Conservation (phyloP, 2,329 filamentous ascomycete genomes). For the Diaporthe sp. region DNA sequence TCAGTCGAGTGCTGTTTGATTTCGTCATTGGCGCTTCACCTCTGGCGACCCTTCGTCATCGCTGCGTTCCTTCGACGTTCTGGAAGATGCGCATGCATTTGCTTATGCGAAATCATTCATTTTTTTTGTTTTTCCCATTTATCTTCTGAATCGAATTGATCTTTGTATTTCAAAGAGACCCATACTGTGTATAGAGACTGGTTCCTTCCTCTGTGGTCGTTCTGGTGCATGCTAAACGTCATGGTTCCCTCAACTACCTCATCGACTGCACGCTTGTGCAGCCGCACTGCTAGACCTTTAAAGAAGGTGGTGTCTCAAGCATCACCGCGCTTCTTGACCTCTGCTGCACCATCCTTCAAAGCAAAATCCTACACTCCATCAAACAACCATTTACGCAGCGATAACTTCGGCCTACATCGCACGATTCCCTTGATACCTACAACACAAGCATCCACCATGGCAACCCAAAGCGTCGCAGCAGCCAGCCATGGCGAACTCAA, state of each 20-base stretch:
- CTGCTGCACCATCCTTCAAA: neutral
- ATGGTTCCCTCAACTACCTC: conserved; percentile 30
- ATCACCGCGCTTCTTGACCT: neutral
- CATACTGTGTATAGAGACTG: neutral
- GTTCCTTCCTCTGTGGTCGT: neutral
- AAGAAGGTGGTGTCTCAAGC: neutral
- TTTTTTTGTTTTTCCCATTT: too few relatives aligned
- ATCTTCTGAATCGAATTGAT: neutral
- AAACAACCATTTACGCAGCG: neutral
- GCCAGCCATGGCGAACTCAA: conserved; percentile 48
- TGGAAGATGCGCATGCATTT: neutral
- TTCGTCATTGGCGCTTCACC: conserved; percentile 27
- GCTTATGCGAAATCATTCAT: neutral
- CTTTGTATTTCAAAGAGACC: too few relatives aligned
- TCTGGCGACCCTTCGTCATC: conserved; percentile 10
- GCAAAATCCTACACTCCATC: neutral
- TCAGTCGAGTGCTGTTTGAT: neutral
- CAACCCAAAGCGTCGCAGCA: conserved; percentile 45
- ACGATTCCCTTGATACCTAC: neutral
- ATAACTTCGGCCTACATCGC: too few relatives aligned
- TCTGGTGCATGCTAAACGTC: neutral
- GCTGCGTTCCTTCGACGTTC: neutral
- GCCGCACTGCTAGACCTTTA: neutral
- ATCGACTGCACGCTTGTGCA: conserved; percentile 4
- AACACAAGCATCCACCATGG: conserved; percentile 42